Evolutionary conservation across 495 filamentous ascomycete genomes (phyloP).

Genomic region (Hyaloscypha finlandica): DNA sequence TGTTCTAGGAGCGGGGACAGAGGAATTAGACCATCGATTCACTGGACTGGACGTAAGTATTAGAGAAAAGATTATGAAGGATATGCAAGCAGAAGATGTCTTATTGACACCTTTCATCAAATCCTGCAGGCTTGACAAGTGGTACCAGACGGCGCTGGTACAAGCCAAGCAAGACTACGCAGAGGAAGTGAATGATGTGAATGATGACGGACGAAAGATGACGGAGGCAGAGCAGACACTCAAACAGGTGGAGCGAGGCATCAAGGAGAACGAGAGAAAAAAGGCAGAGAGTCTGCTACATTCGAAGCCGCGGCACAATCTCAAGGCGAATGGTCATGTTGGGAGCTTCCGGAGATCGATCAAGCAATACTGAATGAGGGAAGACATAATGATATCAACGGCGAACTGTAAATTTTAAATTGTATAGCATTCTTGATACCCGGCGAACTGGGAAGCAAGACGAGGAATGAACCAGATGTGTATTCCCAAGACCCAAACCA

Average conservation of each 20-base stretch:
- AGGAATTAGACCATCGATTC: slow-evolving; percentile 41
- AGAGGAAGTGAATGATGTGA: slow-evolving; percentile 25
- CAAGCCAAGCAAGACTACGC: slow-evolving; percentile 26
- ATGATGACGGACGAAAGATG: slow-evolving; percentile 22
- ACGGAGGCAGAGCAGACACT: slow-evolving; percentile 16
- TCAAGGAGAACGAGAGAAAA: slow-evolving; percentile 22
- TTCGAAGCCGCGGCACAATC: slow-evolving; percentile 21
- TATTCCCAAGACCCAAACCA: background rate
- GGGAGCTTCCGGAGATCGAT: slow-evolving; percentile 21
- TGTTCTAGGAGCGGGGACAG: slow-evolving; percentile 39
- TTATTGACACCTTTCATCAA: slow-evolving; percentile 46
- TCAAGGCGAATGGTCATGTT: slow-evolving; percentile 15
- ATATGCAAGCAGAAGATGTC: slow-evolving; percentile 47
- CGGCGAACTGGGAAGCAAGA: slow-evolving; percentile 17
- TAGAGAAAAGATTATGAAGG: slow-evolving; percentile 42
- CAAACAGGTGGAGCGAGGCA: slow-evolving; percentile 24
- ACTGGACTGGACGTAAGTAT: slow-evolving; percentile 44
- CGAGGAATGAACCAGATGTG: background rate
- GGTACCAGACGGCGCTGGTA: slow-evolving; percentile 49
- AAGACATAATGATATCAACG: slow-evolving; percentile 1
- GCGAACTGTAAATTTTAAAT: slow-evolving; percentile 17
- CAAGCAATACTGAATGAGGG: slow-evolving; percentile 24
- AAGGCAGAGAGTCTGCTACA: slow-evolving; percentile 28
- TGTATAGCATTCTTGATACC: slow-evolving; percentile 17
- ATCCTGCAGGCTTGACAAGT: slow-evolving; percentile 50